phyloP scores from a whole-genome alignment of 1,284 basidiomycete genomes.

The Serendipita sp. region DNA sequence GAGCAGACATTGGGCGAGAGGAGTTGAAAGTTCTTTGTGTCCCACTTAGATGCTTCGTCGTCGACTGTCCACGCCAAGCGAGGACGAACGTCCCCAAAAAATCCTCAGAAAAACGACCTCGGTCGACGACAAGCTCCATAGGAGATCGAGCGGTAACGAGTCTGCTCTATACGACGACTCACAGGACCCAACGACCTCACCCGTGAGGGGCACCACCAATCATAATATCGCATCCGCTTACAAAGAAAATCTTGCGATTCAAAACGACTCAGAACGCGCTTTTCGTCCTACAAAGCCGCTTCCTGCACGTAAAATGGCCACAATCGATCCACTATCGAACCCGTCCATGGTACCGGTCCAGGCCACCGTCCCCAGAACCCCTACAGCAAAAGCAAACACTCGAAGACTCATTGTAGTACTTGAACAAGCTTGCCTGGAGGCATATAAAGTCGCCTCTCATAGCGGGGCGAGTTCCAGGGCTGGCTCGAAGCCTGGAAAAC shows the following conservation, averaged over 20 bases:
- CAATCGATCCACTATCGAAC: slow-evolving; percentile 30
- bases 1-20: not conserved
- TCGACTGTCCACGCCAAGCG: not conserved
- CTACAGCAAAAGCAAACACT: slow-evolving; percentile 40
- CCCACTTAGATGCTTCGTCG: not conserved
- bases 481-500: slow-evolving; percentile 30
- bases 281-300: slow-evolving; percentile 12
- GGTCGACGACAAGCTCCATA: not conserved
- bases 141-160: not conserved
- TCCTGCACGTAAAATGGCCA: slow-evolving; percentile 16
- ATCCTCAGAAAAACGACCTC: slow-evolving; percentile 2
- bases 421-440: slow-evolving; percentile 89
- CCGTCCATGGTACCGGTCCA: slow-evolving; percentile 69
- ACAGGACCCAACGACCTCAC: not conserved
- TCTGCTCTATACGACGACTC: not conserved
- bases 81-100: not conserved
- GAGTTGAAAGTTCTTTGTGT: not conserved
- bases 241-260: not conserved
- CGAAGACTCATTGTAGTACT: slow-evolving; percentile 80
- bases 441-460: slow-evolving; percentile 67
- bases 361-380: slow-evolving; percentile 58
- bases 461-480: slow-evolving; percentile 33
- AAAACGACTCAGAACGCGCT: not conserved
- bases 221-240: not conserved
- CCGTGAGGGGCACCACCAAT: not conserved